Conservation (phyloP, 805 yeast genomes). For the Nakazawaea populi region DNA sequence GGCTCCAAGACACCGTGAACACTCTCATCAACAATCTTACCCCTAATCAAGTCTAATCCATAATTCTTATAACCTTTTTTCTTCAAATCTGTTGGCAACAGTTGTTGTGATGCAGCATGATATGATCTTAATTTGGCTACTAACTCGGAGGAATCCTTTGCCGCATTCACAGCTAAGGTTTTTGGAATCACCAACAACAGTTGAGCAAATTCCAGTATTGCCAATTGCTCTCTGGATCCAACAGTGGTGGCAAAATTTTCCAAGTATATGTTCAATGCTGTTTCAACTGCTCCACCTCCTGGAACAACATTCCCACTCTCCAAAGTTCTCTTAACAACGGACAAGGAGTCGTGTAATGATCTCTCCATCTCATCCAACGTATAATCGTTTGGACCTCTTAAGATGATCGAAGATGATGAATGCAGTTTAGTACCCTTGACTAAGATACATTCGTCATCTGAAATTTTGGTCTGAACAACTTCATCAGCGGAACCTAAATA, state of each 20-base stretch:
- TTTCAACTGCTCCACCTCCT: slow-evolving; percentile 99
- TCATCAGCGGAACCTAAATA: slow-evolving; percentile 87
- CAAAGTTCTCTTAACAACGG: slow-evolving; percentile 92
- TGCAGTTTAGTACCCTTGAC: slow-evolving; percentile 87
- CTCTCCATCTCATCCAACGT: slow-evolving; percentile 98
- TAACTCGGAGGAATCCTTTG: slow-evolving; percentile 91
- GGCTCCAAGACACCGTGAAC: slow-evolving; percentile 92
- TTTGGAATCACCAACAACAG: slow-evolving; percentile 91
- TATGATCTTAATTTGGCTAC: slow-evolving; percentile 94
- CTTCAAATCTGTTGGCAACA: slow-evolving; percentile 76
- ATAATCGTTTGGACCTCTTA: slow-evolving; percentile 95
- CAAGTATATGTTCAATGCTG: slow-evolving; percentile 88
- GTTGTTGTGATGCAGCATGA: slow-evolving; percentile 91
- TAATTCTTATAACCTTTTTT: slow-evolving; percentile 82
- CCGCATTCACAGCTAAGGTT: slow-evolving; percentile 95
- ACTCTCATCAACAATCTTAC: slow-evolving; percentile 85
- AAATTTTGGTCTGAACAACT: slow-evolving; percentile 83
- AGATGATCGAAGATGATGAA: slow-evolving; percentile 83
- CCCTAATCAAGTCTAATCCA: slow-evolving; percentile 87
- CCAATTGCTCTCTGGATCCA: slow-evolving; percentile 95
- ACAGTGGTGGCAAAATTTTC: slow-evolving; percentile 98
- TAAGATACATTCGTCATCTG: slow-evolving; percentile 95
- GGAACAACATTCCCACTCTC: slow-evolving; percentile 95
- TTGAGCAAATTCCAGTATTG: slow-evolving; percentile 94
- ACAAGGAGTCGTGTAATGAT: slow-evolving; percentile 88